Evolutionary conservation across 2,329 filamentous ascomycete species (phyloP), one percentile per base, ranked within the genome.

Genomic region (Epichloe hybrida): DNA sequence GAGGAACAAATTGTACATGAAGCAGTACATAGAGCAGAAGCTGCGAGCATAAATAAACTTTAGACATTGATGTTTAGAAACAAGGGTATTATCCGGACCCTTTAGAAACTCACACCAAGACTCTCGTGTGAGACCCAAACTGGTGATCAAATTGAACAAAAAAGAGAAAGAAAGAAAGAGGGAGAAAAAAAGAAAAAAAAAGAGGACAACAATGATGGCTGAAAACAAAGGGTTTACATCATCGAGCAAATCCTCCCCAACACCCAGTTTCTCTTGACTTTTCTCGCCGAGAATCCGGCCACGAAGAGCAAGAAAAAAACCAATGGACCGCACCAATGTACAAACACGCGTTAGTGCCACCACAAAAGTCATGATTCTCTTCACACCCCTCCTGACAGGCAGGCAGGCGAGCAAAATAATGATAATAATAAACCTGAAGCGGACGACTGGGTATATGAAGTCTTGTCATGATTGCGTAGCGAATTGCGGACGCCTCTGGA

Each of bases 391-490:
- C 52, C 57, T 51, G 52, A 52, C 52, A 43, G 15, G 2, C 42
- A 55, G 53, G 4, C 20, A 4, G 31, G 11, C 13, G 31, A 20
- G 9, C 3, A 21, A 3, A 43, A 43, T 2, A 9, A 31, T 13
- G 4, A 31, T 43, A 17, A 39, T 37, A 37, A 47, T 38, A 57
- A 50, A 12, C 23, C 53, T 55, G 49, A 57, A 62, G 50, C 49
- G 55, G 57, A 56, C 54, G 51, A 55, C 58, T 56, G 60, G 62
- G 61, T 65, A 64, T 65, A 62, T 46, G 17, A 7, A 45, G 23
- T 61, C 50, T 60, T 56, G 58, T 64, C 60, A 54, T 63, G 56
- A 62, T 61, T 58, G 59, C 58, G 56, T 65, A 52, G 53, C 52
- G 48, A 49, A 58, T 62, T 61, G 17, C 42, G 15, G 48, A 36